Evolutionary conservation across 108 stramenopile genomes (phyloP), one percentile per base, ranked within the genome.

Genomic region (Skeletonema menzelii): DNA sequence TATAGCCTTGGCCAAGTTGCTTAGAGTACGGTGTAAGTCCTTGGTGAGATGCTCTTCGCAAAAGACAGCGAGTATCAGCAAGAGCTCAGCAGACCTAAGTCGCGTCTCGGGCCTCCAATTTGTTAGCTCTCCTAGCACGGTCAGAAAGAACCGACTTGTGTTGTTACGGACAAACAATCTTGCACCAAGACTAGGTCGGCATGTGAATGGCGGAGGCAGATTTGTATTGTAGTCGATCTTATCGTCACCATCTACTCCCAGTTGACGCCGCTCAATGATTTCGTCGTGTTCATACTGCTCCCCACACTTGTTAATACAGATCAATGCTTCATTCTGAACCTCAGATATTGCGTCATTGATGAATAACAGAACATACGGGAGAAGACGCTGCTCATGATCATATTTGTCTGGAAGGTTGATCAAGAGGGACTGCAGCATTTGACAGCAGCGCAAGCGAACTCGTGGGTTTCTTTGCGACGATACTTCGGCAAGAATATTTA

Each of bases 191-290:
- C 88, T 67, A 22, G 93, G 93, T 55, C 93, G 63, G 15, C 59
- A 63, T 19, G 56, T 59, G 28, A 93, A 91, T 19, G 91, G 91
- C 8, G 27, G 26, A 8, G 93, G 93, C 19, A 92, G 64, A n/a
- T 59, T 40, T 27, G 55, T 56, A 24, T 70, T 30, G 63, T 89
- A 84, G 60, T 91, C 88, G 13, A 65, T 82, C 8, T 69, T 61
- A n/a, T 66, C 46, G 56, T 92, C 88, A 34, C 90, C 91, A 71
- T 92, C 91, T 8, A 91, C 76, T 14, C 90, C 93, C 38, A 87
- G 85, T 67, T 92, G 91, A 13, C 82, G 69, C 55, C 87, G 46
- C 60, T 92, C 91, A 40, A 90, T 78, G 14, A 91, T 38, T 31
- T 91, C 90, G 19, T 92, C 91, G 13, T 59, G 62, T 68, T 85